Evolutionary conservation across 495 filamentous ascomycete species (phyloP), one percentile per base, ranked within the genome.

Genomic region (Aeminium ludgeri): DNA sequence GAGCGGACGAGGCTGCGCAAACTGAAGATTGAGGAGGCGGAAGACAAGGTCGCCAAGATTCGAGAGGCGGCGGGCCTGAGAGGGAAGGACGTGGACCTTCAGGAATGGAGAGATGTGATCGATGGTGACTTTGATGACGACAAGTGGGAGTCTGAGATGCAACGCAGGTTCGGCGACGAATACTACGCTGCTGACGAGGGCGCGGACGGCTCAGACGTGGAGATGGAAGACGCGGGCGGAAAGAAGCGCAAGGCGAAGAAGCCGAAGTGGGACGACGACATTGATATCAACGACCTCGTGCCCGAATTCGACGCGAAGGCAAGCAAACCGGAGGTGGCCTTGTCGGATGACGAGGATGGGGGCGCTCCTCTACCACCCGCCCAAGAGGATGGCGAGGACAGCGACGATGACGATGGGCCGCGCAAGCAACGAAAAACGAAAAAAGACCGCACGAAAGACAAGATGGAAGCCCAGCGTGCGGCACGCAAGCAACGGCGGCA

Each of bases 201-300:
- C 5, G 74, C 74, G 25, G 61, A 58, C 0, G 65, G 44, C 2
- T 57, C 30, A 3, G 55, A 54, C 19, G 66, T 56, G n/a, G 64
- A 65, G 15, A 64, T 56, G 1, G 61, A 64, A 18, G 66, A 67
- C 16, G 59, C 48, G 1, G 58, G 15, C 10, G 51, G 51, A 25
- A 72, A 63, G 46, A 70, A 68, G 48, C 74, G 70, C 44, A 75
- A 72, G 44, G 60, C 72, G 13, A 89, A 83, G 66, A 97, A 97
- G 66, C 89, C 89, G 15, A 82, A 76, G 41, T 97, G 86, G 82
- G 81, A 92, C 44, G 84, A 94, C 50, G 89, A 97, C 52, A 94
- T 96, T 52, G 86, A 93, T 52, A 95, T 96, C 62, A 80, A 76
- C 20, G 87, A 97, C 56, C 61, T 97, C 20, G 61, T 94, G 30